These are phyloP conservation scores for Hyaloraphidium curvatum DNA, from an alignment of 192 early-diverging fungal genomes.

Conservation along the genomic window DNA sequence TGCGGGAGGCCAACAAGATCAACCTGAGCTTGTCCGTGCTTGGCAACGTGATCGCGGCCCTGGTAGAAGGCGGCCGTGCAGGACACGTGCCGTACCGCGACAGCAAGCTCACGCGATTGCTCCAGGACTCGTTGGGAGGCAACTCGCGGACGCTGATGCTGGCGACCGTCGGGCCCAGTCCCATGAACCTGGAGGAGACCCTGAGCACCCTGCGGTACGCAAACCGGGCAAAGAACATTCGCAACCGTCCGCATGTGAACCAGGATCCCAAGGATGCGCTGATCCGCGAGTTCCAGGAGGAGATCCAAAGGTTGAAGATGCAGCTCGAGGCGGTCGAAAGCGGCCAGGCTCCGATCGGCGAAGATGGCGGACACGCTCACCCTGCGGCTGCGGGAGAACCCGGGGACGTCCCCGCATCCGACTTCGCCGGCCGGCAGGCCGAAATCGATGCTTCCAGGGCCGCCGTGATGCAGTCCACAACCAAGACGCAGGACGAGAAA, in stretches of 20 bases:
- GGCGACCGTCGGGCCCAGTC: constrained; percentile 36
- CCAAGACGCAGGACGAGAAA: constrained; percentile 10
- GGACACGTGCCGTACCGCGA: constrained; percentile 45
- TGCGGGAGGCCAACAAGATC: constrained; percentile 49
- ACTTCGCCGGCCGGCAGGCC: not conserved
- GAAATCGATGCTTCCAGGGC: not conserved
- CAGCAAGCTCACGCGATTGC: constrained; percentile 38
- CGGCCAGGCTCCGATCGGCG: constrained; percentile 19
- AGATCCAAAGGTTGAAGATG: constrained; percentile 34
- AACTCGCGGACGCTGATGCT: constrained; percentile 46
- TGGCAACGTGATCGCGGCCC: constrained; percentile 41
- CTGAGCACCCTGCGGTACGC: constrained; percentile 40
- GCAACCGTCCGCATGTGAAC: constrained; percentile 50
- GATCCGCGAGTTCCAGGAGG: constrained; percentile 45
- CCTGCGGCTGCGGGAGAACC: constrained; percentile 3
- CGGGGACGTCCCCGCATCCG: not conserved
- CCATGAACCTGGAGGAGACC: constrained; percentile 45
- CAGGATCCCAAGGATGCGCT: constrained; percentile 51
- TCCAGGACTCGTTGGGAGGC: constrained; percentile 45
- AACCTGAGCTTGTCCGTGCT: constrained; percentile 38
- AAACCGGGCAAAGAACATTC: constrained; percentile 43
- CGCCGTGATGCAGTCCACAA: not conserved
- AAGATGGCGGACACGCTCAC: constrained; percentile 35
- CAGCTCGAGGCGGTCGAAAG: constrained; percentile 26
- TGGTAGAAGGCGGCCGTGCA: constrained; percentile 36